A percentile compares a stretch with the other conserved stretches of the same genome.
phyloP scores from a whole-genome alignment of 495 filamentous ascomycete species.

The Neurospora intermedia region DNA sequence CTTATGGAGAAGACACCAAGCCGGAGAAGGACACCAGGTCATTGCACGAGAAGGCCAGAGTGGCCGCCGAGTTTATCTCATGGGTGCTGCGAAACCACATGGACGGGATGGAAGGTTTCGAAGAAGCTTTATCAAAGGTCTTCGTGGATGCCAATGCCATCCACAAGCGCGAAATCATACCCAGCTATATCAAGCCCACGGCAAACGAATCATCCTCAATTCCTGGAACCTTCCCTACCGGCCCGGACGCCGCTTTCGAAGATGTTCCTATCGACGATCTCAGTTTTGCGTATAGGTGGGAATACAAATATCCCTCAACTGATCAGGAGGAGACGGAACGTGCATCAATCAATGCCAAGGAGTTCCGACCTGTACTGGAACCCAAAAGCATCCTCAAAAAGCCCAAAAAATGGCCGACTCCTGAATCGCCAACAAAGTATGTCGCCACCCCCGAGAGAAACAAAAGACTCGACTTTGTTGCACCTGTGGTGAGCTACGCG shows the following conservation, averaged over 20 bases:
- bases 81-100: neutral
- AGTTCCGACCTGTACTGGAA: slow-evolving; percentile 7
- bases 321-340: slow-evolving; percentile 1
- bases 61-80: neutral
- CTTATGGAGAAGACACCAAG: neutral
- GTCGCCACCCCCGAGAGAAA: slow-evolving; percentile 16
- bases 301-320: slow-evolving; percentile 8
- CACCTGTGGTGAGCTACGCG: slow-evolving; percentile 13
- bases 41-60: neutral
- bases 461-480: slow-evolving; percentile 15
- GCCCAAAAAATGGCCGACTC: slow-evolving; percentile 5
- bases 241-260: slow-evolving; percentile 8
- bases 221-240: slow-evolving; percentile 11
- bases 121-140: slow-evolving; percentile 14
- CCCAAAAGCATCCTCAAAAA: slow-evolving; percentile 20
- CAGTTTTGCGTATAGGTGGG: slow-evolving; percentile 8
- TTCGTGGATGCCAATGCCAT: slow-evolving; percentile 29
- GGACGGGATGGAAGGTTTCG: neutral
- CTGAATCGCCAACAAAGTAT: slow-evolving; percentile 11
- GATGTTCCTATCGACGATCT: slow-evolving; percentile 13
- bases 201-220: slow-evolving; percentile 1
- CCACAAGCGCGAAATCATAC: slow-evolving; percentile 27
- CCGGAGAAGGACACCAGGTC: neutral
- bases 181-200: slow-evolving; percentile 11
- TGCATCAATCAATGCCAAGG: neutral